Conservation (phyloP, 805 yeast species). For the Candida ovalis region DNA sequence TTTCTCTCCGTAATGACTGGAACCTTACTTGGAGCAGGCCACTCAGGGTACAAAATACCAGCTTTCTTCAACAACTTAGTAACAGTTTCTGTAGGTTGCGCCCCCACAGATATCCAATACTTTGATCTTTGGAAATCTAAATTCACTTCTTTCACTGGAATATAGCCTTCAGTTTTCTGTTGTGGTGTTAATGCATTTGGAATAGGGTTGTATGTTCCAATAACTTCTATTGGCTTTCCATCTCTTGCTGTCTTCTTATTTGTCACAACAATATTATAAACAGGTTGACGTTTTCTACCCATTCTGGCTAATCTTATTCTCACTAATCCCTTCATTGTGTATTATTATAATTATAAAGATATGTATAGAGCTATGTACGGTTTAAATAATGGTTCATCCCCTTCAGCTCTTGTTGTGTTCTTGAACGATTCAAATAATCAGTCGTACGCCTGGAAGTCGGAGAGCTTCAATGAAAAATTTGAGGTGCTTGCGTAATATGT, state of each 20-base stretch:
- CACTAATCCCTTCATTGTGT: slow-evolving; percentile 61
- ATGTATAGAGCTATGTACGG: not conserved
- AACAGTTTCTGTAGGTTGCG: slow-evolving; percentile 86
- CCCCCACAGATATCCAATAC: slow-evolving; percentile 98
- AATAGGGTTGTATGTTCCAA: slow-evolving; percentile 89
- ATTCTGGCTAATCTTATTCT: slow-evolving; percentile 89
- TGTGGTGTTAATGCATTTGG: slow-evolving; percentile 65
- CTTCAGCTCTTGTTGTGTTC: too few species aligned
- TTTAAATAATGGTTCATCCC: not conserved
- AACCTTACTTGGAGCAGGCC: slow-evolving; percentile 47
- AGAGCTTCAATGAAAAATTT: not conserved
- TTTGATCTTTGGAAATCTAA: slow-evolving; percentile 86
- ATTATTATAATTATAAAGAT: not conserved
- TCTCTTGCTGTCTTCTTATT: slow-evolving; percentile 75
- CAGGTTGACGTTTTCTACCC: slow-evolving; percentile 84
- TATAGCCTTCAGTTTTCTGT: slow-evolving; percentile 51
- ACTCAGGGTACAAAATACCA: slow-evolving; percentile 58
- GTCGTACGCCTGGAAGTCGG: too few species aligned
- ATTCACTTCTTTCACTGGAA: slow-evolving; percentile 72
- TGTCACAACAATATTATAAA: slow-evolving; percentile 89
- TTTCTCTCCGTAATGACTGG: slow-evolving; percentile 18
- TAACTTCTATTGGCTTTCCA: slow-evolving; percentile 85
- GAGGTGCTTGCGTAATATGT: not conserved
- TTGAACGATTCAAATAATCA: too few species aligned
- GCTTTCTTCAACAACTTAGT: slow-evolving; percentile 72